Conservation (phyloP, 805 yeast species). For the Starmerella lactis-condensi region DNA sequence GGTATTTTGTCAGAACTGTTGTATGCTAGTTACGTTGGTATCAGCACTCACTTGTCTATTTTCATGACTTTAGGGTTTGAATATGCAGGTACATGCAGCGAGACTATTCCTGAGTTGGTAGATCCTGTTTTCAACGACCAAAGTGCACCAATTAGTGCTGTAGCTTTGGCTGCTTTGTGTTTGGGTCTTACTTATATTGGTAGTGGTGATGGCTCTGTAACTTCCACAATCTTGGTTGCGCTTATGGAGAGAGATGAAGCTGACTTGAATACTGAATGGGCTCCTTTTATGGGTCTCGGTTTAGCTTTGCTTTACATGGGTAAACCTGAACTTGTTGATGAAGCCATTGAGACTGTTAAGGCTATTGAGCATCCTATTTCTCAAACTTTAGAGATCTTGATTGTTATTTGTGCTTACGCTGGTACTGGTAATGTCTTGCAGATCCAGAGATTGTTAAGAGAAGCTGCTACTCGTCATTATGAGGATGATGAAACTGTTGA, state of each 20-base stretch:
- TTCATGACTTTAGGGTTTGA: conserved; percentile 85
- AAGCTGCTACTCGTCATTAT: conserved; percentile 50
- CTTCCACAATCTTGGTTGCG: conserved; percentile 80
- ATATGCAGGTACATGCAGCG: conserved; percentile 83
- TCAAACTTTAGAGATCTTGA: conserved; percentile 70
- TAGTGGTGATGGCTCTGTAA: conserved; percentile 83
- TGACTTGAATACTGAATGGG: conserved; percentile 72
- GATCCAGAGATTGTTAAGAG: conserved; percentile 76
- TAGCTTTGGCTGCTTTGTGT: conserved; percentile 75
- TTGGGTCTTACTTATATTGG: conserved; percentile 92
- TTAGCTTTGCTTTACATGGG: conserved; percentile 84
- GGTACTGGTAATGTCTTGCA: conserved; percentile 96
- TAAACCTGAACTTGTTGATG: conserved; percentile 81
- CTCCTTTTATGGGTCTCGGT: conserved; percentile 77
- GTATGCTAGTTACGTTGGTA: no score
- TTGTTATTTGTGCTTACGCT: conserved; percentile 84
- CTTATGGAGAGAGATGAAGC: conserved; percentile 64
- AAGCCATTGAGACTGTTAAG: conserved; percentile 72
- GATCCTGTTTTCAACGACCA: conserved; percentile 70
- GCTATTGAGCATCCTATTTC: conserved; percentile 93
- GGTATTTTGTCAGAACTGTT: conserved; percentile 58
- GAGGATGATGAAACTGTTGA: conserved; percentile 42
- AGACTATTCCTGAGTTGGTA: conserved; percentile 57
- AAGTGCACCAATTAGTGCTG: conserved; percentile 53
- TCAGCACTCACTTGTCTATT: conserved; percentile 54